Percentiles rank a stretch among this genome's conserved stretches.
Conservation (phyloP, 441 rosid genomes). For the Populus hybrid region DNA sequence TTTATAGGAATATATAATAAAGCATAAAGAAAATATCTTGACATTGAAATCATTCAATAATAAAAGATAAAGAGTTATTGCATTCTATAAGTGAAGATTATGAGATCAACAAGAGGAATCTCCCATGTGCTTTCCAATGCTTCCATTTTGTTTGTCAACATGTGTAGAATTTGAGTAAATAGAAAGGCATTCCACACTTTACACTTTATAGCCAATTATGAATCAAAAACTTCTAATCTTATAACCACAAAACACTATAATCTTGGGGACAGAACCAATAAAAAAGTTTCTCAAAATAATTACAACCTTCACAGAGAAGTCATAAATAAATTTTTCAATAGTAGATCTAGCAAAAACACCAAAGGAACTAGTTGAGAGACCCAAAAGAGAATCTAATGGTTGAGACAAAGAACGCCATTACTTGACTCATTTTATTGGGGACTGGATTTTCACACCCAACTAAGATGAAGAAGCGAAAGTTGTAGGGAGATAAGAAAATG, state of each 20-base stretch:
- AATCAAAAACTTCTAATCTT: not conserved
- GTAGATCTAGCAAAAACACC: slow-evolving; percentile 62
- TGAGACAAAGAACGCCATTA: slow-evolving; percentile 30
- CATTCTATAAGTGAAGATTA: too few species aligned
- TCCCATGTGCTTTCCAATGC: too few species aligned
- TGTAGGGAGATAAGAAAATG: not conserved
- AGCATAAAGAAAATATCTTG: slow-evolving; percentile 18
- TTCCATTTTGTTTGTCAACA: too few species aligned
- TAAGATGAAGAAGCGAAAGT: slow-evolving; percentile 18
- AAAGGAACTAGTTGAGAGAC: slow-evolving; percentile 38
- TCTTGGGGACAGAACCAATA: too few species aligned
- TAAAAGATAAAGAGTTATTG: not conserved
- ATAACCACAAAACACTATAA: not conserved
- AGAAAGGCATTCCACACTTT: not conserved
- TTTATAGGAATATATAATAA: slow-evolving; percentile 14
- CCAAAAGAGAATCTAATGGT: slow-evolving; percentile 43
- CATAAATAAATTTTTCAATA: slow-evolving; percentile 62
- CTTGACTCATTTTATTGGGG: slow-evolving; percentile 21
- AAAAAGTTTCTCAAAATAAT: not conserved
- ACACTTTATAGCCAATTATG: not conserved
- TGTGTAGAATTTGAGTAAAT: not conserved
- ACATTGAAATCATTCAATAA: slow-evolving; percentile 5
- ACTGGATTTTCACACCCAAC: slow-evolving; percentile 18
- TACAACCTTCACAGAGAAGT: slow-evolving; percentile 77
- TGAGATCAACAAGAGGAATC: too few species aligned